Evolutionary conservation across 345 rosid genomes (phyloP).

Genomic region (Eucalyptus cloeziana): DNA sequence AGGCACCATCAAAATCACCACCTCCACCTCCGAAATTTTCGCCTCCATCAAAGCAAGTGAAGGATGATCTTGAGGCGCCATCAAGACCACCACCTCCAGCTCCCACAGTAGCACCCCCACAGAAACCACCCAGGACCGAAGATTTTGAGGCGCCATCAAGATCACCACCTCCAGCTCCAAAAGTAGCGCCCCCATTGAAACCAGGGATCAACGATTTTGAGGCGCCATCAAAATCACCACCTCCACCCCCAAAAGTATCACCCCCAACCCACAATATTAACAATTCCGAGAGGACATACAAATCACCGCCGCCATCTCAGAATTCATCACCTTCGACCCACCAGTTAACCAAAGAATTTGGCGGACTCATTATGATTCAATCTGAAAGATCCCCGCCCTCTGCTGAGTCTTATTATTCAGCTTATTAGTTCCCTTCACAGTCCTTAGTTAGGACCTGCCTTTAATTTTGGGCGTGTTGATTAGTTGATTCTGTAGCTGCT

Average conservation of each 20-base stretch:
- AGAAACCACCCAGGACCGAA: background rate
- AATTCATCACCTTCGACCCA: background rate
- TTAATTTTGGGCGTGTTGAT: background rate
- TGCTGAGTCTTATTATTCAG: background rate
- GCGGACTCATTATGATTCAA: background rate
- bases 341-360: background rate
- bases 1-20: background rate
- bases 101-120: background rate
- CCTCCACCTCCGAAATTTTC: background rate
- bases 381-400: background rate
- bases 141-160: background rate
- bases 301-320: background rate
- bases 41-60: background rate
- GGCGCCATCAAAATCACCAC: background rate
- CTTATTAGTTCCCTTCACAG: background rate
- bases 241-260: background rate
- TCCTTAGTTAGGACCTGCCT: background rate
- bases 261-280: background rate
- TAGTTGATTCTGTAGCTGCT: background rate
- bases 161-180: background rate
- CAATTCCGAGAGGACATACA: background rate
- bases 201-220: background rate
- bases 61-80: background rate
- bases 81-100: background rate
- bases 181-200: background rate